These are phyloP conservation scores for Amphichorda felina DNA, from an alignment of 2,329 filamentous ascomycete species.

Conservation along the genomic window DNA sequence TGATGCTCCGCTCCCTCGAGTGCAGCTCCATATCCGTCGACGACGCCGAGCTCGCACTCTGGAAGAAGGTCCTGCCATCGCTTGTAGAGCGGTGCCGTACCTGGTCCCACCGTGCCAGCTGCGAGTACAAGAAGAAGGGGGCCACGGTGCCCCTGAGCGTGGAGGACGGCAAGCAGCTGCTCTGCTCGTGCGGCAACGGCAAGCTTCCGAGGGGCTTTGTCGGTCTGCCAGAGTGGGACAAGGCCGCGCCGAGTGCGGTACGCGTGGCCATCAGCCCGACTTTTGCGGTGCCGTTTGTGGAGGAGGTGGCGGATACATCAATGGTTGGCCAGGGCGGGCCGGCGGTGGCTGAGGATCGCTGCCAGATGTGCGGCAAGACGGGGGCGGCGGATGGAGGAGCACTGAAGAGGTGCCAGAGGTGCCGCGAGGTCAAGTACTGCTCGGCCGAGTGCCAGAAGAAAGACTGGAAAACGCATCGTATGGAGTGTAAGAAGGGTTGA, in stretches of 20 bases:
- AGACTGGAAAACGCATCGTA: constrained; percentile 40
- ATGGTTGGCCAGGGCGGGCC: background rate
- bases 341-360: constrained; percentile 12
- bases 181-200: constrained; percentile 35
- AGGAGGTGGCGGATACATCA: constrained; percentile 21
- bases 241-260: constrained; percentile 29
- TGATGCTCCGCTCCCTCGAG: constrained; percentile 21
- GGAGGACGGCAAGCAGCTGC: constrained; percentile 18
- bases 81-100: constrained; percentile 36
- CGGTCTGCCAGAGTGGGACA: constrained; percentile 29
- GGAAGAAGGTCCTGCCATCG: constrained; percentile 31
- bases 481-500: constrained; percentile 20
- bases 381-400: constrained; percentile 13
- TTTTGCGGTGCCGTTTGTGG: constrained; percentile 31
- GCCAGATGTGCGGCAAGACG: constrained; percentile 22
- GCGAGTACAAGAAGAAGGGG: constrained; percentile 27
- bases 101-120: constrained; percentile 27
- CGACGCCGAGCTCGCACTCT: constrained; percentile 45
- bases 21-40: constrained; percentile 22
- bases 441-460: constrained; percentile 37
- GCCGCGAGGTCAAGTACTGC: constrained; percentile 35
- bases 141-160: constrained; percentile 25
- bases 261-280: constrained; percentile 45
- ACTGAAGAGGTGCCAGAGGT: constrained; percentile 32
- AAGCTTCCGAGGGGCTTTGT: constrained; percentile 25